Base-by-base conservation (phyloP, 805 yeast species). In the Saccharomycodes ludwigii region DNA sequence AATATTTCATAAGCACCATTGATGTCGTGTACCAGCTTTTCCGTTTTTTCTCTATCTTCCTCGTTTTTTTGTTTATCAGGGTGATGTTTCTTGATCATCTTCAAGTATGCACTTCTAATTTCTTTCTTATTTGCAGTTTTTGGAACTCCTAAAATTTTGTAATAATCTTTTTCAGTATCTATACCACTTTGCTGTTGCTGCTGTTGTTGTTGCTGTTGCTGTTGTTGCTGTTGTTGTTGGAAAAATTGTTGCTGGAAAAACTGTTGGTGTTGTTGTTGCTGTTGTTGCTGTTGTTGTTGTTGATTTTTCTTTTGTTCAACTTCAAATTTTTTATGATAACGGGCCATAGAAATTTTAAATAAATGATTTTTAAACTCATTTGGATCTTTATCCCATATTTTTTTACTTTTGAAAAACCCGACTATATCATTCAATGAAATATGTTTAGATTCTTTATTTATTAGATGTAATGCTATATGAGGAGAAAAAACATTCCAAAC, bases 1-100 rank as follows among this genome's bases (percentile, higher is more conserved):
- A 88, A 62, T 2, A 78, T 76, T 50, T 85, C 96, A 54, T 91
- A 85, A 0, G 97, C 97, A 48, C 80, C 83, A 54, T 88, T 91
- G 40, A 88, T 81, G 34, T 78, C 86, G 29, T 93, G 84, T 86
- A 88, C 91, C 46, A 80, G 82, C 30, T 62, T 62, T 54, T 84
- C 94, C 22, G 79, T 77, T 36, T 78, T 69, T 20, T 75, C 82
- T 18, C 71, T 66, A 6, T 75, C 63, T 37, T 78, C 51, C 23
- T 76, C 82, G 52, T 73, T 76, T 45, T 73, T 74, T 49, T 81
- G 76, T 52, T 88, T 91, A 56, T 88, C 98, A 0, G 98, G 98
- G 50, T 88, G 98, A 52, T 68, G 83, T 48, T 74, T 74, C 47
- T 78, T 76, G 21, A 91, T 78, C 47, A 76, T 69, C 6, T 73